A percentile compares a stretch with the other conserved stretches of the same genome.
phyloP scores from a whole-genome alignment of 495 filamentous ascomycete species.

The Penicillium cinerascens region DNA sequence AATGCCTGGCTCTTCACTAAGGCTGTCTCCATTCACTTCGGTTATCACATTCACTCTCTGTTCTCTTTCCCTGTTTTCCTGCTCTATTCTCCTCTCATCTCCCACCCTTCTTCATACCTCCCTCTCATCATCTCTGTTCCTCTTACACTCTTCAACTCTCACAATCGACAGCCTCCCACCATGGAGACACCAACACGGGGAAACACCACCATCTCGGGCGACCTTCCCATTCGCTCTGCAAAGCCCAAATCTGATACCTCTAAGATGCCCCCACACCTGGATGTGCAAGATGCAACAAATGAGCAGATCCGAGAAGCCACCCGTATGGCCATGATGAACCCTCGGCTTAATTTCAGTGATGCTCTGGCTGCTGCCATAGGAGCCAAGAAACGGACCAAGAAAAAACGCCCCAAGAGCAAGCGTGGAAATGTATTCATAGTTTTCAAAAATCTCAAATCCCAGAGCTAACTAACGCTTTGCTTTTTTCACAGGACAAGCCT shows the following conservation, averaged over 20 bases:
- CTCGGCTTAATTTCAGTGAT: constrained; percentile 5
- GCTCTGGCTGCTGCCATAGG: constrained; percentile 8
- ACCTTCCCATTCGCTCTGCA: constrained; percentile 5
- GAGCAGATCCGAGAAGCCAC: background rate
- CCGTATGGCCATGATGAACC: background rate
- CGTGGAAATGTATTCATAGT: constrained; percentile 35
- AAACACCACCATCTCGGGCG: constrained; percentile 1
- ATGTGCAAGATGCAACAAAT: background rate
- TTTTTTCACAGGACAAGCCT: constrained; percentile 34
- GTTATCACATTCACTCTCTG: background rate
- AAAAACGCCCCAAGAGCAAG: constrained; percentile 43
- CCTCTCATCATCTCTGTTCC: constrained; percentile 1
- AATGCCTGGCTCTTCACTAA: too few species aligned
- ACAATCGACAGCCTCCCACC: background rate
- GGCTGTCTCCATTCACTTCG: background rate
- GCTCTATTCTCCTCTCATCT: constrained; percentile 1
- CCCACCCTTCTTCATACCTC: too few species aligned
- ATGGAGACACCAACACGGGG: background rate
- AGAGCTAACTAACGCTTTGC: background rate
- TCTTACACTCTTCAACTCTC: background rate
- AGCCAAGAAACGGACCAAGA: constrained; percentile 31
- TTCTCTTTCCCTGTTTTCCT: background rate
- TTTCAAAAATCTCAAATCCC: background rate
- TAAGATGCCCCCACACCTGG: background rate
- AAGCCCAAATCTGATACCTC: background rate